Evolutionary conservation across 2,329 filamentous ascomycete genomes (phyloP), one percentile per base, ranked within the genome.

Genomic region (Colletotrichum graminicola): DNA sequence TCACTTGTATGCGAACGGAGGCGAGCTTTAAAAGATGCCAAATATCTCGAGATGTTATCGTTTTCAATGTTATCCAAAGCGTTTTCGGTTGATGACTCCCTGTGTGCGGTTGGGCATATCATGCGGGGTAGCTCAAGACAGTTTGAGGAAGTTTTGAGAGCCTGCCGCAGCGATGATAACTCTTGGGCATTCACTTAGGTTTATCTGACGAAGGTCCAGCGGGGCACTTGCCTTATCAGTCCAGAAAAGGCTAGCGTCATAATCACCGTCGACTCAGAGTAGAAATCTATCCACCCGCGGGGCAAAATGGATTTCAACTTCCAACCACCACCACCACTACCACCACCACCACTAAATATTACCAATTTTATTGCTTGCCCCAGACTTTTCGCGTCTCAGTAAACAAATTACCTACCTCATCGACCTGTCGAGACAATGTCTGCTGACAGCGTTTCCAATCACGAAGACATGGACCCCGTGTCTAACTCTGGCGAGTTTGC

Each of bases 381-480:
- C 6, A 34, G 34, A 34, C 34, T 34, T 34, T 10, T 34, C 10
- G 4, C 7, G 34, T 10, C 34, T 34, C 34, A 34, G 3, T 34
- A 34, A 34, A 34, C 6, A 34, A 39, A 66, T 63, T 76, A 77
- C 76, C 76, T 76, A 39, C 76, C 76, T 76, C 76, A 78, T 75
- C 63, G 66, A 74, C 61, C 26, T 34, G 61, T 67, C 65, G 68
- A 64, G 68, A 82, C 73, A 77, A 89, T 89, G 87, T 84, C 87
- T 80, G 82, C 84, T 79, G 85, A 86, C 84, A 87, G 85, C 70
- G 90, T 93, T 76, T 80, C 77, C 80, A 91, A 90, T 81, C 89
- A 89, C 82, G 89, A 93, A 81, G 91, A 93, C 78, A 88, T 94
- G 77, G 92, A 94, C 79, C 92, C 92, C 74, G 92, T 94, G 76